Percentiles rank a stretch among this genome's conserved stretches.
Evolutionary conservation across 2,329 filamentous ascomycete species (phyloP).

Genomic region (Fusarium siculi): DNA sequence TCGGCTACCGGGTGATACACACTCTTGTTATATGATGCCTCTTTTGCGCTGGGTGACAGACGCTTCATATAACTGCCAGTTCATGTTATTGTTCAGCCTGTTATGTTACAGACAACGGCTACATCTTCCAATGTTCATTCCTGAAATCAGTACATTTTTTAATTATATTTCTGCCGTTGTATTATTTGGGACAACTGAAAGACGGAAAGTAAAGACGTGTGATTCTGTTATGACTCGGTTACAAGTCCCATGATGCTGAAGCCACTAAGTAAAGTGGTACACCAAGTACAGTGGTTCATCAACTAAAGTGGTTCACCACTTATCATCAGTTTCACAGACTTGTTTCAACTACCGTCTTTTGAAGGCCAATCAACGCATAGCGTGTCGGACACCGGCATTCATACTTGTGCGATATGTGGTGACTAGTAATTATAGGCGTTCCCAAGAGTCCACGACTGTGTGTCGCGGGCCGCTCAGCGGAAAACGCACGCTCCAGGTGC

Average conservation of each 20-base stretch:
- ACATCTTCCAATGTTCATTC: too few relatives aligned
- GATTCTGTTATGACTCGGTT: neutral
- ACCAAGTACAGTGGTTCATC: too few relatives aligned
- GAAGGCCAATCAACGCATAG: neutral
- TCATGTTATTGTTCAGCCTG: neutral
- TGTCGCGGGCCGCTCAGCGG: neutral
- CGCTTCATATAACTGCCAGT: neutral
- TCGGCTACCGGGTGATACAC: neutral
- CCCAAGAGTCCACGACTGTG: neutral
- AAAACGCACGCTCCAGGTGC: neutral
- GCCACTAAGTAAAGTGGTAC: neutral
- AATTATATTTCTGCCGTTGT: fast-evolving
- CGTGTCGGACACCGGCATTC: neutral
- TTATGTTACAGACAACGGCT: neutral
- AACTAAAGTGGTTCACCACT: neutral
- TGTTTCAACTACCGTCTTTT: neutral
- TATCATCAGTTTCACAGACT: neutral
- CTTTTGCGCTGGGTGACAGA: too few relatives aligned
- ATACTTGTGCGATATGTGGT: neutral
- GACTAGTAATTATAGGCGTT: neutral
- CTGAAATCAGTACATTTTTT: fast-evolving
- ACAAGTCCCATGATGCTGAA: neutral
- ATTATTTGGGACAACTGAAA: neutral
- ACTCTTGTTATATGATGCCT: neutral
- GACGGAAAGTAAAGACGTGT: neutral